phyloP scores from a whole-genome alignment of 768 basidiomycete species.

The Lactifluus volemus region DNA sequence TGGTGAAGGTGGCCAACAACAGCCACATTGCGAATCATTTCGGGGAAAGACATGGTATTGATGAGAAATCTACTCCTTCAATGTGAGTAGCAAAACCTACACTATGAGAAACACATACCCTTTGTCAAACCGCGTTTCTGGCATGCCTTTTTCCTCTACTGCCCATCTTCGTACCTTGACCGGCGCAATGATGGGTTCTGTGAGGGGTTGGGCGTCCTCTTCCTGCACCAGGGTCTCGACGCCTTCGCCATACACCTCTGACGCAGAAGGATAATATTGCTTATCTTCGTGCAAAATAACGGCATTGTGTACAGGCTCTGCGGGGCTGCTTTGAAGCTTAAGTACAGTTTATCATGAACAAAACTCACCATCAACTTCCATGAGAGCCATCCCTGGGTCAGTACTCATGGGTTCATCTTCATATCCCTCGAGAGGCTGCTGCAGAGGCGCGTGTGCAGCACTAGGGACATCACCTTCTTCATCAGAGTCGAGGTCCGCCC shows the following conservation, averaged over 20 bases:
- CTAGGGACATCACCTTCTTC: constrained; percentile 54
- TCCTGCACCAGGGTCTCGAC: constrained; percentile 98
- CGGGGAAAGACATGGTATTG: constrained; percentile 84
- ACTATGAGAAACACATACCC: constrained; percentile 45
- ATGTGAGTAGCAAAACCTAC: background rate
- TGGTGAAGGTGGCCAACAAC: constrained; percentile 96
- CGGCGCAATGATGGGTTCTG: constrained; percentile 93
- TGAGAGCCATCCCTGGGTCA: constrained; percentile 52
- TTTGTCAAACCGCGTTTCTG: constrained; percentile 96
- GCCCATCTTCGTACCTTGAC: constrained; percentile 93
- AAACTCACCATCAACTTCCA: constrained; percentile 74
- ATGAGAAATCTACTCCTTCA: constrained; percentile 63
- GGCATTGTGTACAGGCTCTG: constrained; percentile 73
- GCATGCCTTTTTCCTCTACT: constrained; percentile 92
- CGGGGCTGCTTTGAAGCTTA: background rate
- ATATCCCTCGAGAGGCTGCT: constrained; percentile 68
- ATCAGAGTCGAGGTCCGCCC: constrained; percentile 88
- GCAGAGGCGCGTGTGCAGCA: constrained; percentile 27
- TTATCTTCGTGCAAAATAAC: constrained; percentile 95
- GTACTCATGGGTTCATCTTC: constrained; percentile 53
- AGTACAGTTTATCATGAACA: background rate
- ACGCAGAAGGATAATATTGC: constrained; percentile 92
- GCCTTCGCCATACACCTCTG: constrained; percentile 84
- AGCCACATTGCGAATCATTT: constrained; percentile 94
- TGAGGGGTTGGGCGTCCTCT: constrained; percentile 91